Evolutionary conservation across 2,329 filamentous ascomycete genomes (phyloP).

Genomic region (Cladosporium sp.): DNA sequence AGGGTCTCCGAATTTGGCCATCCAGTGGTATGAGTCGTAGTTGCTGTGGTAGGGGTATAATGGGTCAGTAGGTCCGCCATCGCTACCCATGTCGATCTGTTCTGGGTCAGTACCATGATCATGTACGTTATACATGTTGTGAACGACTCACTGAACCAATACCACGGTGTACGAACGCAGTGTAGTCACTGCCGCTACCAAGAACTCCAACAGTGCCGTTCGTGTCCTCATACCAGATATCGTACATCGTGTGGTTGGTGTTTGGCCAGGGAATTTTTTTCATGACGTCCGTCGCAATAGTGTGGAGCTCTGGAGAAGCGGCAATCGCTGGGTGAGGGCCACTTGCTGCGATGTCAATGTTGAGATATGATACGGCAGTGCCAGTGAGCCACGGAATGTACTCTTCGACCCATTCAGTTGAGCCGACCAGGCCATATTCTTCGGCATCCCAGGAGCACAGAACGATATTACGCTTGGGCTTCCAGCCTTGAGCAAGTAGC

Average conservation of each 20-base stretch:
- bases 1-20: constrained; percentile 49
- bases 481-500: constrained; percentile 47
- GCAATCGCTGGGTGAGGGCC: constrained; percentile 57
- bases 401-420: constrained; percentile 49
- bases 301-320: constrained; percentile 69
- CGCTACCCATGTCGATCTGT: constrained; percentile 41
- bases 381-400: constrained; percentile 45
- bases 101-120: constrained; percentile 10
- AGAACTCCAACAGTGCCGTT: constrained; percentile 39
- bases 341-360: constrained; percentile 48
- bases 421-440: constrained; percentile 37
- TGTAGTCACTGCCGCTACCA: constrained; percentile 46
- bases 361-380: constrained; percentile 46
- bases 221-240: constrained; percentile 37
- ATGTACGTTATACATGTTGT: neutral
- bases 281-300: constrained; percentile 63
- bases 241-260: constrained; percentile 41
- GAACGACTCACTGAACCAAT: constrained; percentile 13
- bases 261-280: constrained; percentile 48
- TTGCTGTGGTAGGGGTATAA: constrained; percentile 47
- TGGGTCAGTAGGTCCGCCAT: constrained; percentile 31
- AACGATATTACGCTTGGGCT: constrained; percentile 48
- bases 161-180: constrained; percentile 44
- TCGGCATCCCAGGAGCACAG: constrained; percentile 43
- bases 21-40: constrained; percentile 50